phyloP scores from a whole-genome alignment of 495 filamentous ascomycete species.

The Aspergillus nanangensis region DNA sequence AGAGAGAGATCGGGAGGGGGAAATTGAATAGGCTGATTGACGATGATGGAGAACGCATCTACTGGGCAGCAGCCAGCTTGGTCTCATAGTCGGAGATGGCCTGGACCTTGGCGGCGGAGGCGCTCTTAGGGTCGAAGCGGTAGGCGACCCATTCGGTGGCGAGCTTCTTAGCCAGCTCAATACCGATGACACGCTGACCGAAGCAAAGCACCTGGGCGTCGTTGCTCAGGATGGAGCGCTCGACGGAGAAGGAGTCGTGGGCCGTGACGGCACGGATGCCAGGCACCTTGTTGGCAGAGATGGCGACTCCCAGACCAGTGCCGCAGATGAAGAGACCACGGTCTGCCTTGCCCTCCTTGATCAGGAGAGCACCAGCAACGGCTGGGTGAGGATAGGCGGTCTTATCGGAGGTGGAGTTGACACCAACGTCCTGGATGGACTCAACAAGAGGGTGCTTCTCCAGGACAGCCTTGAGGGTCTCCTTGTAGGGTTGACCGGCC shows the following conservation, averaged over 20 bases:
- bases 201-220: conserved; percentile 87
- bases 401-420: conserved; percentile 62
- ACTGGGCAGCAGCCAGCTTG: conserved; percentile 32
- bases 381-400: conserved; percentile 82
- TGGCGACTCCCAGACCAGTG: conserved; percentile 81
- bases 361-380: conserved; percentile 62
- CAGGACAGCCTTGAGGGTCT: conserved; percentile 70
- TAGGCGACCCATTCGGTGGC: conserved; percentile 81
- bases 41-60: too few relatives aligned
- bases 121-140: conserved; percentile 69
- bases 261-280: conserved; percentile 83
- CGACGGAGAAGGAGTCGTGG: conserved; percentile 80
- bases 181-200: conserved; percentile 77
- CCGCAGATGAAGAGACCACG: conserved; percentile 84
- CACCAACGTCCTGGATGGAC: conserved; percentile 65
- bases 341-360: conserved; percentile 64
- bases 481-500: conserved; percentile 75
- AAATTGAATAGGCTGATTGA: too few relatives aligned
- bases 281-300: conserved; percentile 81
- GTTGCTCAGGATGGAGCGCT: conserved; percentile 77
- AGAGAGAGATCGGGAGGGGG: too few relatives aligned
- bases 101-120: conserved; percentile 69
- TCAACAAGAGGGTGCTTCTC: conserved; percentile 61
- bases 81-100: conserved; percentile 71
- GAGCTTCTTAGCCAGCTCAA: conserved; percentile 73